These are phyloP conservation scores for Cyberlindnera maritima DNA, from an alignment of 805 yeast genomes.

Conservation along the genomic window DNA sequence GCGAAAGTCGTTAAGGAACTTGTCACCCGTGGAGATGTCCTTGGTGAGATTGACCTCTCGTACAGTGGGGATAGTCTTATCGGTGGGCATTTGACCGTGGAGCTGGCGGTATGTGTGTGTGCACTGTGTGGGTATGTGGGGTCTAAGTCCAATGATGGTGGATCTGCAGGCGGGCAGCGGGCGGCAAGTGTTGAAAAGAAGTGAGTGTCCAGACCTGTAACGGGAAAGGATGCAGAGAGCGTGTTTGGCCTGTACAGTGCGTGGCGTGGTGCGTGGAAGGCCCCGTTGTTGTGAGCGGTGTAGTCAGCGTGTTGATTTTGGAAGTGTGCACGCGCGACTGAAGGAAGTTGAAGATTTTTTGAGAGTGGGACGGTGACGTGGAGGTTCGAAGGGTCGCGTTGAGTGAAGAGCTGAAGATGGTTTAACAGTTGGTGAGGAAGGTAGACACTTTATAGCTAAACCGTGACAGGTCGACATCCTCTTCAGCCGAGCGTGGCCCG, in stretches of 20 bases:
- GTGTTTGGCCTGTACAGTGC: neutral
- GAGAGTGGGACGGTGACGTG: neutral
- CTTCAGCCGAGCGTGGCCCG: too few species aligned
- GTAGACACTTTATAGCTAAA: too few species aligned
- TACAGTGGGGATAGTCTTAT: conserved; percentile 22
- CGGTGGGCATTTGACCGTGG: neutral
- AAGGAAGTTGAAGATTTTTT: neutral
- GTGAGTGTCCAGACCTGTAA: neutral
- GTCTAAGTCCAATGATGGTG: neutral
- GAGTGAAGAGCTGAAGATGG: too few species aligned
- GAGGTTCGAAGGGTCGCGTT: neutral
- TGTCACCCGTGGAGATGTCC: conserved; percentile 40
- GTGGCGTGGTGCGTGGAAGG: neutral
- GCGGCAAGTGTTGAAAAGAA: neutral
- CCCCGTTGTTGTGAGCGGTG: neutral
- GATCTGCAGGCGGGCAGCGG: neutral
- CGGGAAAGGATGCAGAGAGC: neutral
- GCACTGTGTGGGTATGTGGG: neutral
- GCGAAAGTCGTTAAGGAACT: conserved; percentile 58
- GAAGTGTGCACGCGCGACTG: neutral
- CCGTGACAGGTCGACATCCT: too few species aligned
- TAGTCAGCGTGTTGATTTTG: neutral
- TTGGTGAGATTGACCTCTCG: conserved; percentile 27
- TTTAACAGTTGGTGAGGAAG: too few species aligned
- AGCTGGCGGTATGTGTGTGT: neutral